A percentile compares a stretch with the other conserved stretches of the same genome.
These are phyloP conservation scores for Phaeoacremonium minimum DNA, from an alignment of 2,329 filamentous ascomycete species.

Conservation along the genomic window DNA sequence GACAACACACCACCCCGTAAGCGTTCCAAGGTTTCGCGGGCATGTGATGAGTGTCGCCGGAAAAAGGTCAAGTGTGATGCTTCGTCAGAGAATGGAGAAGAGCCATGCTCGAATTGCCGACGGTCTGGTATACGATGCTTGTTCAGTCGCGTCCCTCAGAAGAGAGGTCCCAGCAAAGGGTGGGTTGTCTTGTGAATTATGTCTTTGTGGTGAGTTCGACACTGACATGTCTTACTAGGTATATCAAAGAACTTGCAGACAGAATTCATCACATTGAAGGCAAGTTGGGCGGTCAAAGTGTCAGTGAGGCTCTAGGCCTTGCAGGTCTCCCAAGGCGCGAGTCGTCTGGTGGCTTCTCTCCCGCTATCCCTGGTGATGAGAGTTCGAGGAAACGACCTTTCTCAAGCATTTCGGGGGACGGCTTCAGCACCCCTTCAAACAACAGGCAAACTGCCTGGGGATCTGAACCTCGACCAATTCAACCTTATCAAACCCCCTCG, in stretches of 20 bases:
- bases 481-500: conserved; percentile 32
- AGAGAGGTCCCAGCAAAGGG: conserved; percentile 86
- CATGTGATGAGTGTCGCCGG: conserved; percentile 82
- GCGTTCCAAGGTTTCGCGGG: conserved; percentile 80
- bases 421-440: conserved; percentile 32
- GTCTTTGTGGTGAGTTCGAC: conserved; percentile 1
- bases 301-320: conserved; percentile 40
- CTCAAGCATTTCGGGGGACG: conserved; percentile 39
- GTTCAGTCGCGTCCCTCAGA: conserved; percentile 85
- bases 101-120: conserved; percentile 77
- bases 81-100: conserved; percentile 65
- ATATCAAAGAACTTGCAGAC: conserved; percentile 89
- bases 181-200: conserved; percentile 34
- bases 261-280: conserved; percentile 78
- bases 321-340: conserved; percentile 25
- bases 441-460: conserved; percentile 41
- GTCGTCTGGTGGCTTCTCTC: conserved; percentile 47
- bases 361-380: conserved; percentile 37
- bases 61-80: conserved; percentile 92
- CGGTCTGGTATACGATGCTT: conserved; percentile 73
- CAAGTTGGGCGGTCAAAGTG: conserved; percentile 56
- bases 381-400: conserved; percentile 40
- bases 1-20: conserved; percentile 67
- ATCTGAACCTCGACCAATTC: conserved; percentile 40
- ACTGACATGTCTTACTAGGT: conserved; percentile 44